A percentile compares a stretch with the other conserved stretches of the same genome.
phyloP scores from a whole-genome alignment of 163 green algal genomes.

The Chloromonas sp. region DNA sequence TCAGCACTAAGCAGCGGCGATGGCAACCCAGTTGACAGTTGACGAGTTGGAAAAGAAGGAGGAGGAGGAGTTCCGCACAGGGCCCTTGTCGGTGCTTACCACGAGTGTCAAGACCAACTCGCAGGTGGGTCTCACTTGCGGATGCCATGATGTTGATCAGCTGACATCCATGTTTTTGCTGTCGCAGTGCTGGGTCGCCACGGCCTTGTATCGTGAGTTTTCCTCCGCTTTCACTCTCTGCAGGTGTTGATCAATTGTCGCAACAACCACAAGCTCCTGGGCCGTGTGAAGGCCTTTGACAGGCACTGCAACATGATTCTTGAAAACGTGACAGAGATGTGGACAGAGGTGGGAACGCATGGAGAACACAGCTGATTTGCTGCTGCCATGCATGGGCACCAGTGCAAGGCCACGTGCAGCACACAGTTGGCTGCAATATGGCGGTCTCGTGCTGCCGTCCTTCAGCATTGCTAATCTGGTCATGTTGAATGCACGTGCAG shows the following conservation, averaged over 20 bases:
- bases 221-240: background rate
- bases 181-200: no score
- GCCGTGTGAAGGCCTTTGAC: conserved; percentile 96
- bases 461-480: no score
- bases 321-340: conserved; percentile 99
- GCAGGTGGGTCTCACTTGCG: conserved; percentile 49
- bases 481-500: conserved; percentile 38
- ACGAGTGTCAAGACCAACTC: conserved; percentile 96
- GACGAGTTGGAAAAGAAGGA: conserved; percentile 89
- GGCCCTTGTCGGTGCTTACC: conserved; percentile 92
- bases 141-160: no score
- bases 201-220: no score
- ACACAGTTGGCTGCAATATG: background rate
- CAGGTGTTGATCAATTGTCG: conserved; percentile 99
- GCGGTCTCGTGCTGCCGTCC: no score
- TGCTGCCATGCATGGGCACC: background rate
- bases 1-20: background rate
- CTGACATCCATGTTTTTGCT: no score
- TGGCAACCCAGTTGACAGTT: conserved; percentile 41
- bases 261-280: conserved; percentile 98
- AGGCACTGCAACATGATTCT: conserved; percentile 99
- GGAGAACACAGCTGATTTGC: background rate
- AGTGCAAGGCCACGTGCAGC: background rate
- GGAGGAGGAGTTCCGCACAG: conserved; percentile 87
- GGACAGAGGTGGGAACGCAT: conserved; percentile 79